These are phyloP conservation scores for Torrubiellomyces zombiae DNA, from an alignment of 2,329 filamentous ascomycete genomes.

Conservation along the genomic window DNA sequence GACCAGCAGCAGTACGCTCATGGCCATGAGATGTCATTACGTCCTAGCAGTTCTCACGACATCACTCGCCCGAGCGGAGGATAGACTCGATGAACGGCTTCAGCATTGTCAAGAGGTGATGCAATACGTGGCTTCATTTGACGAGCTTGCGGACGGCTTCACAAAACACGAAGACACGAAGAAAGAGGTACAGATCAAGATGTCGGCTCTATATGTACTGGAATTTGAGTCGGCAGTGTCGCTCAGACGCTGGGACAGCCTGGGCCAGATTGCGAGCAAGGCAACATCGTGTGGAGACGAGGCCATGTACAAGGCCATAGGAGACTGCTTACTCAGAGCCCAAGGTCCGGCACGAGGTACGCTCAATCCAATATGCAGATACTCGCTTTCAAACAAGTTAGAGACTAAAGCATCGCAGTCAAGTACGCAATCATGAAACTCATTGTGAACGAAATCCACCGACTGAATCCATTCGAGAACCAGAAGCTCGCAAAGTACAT, in stretches of 20 bases:
- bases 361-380: too few relatives aligned
- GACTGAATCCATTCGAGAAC: slow-evolving; percentile 36
- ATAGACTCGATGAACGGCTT: slow-evolving; percentile 30
- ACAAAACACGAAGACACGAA: slow-evolving; percentile 24
- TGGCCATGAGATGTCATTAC: slow-evolving; percentile 55
- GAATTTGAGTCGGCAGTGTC: slow-evolving; percentile 62
- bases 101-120: slow-evolving; percentile 47
- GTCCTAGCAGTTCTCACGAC: slow-evolving; percentile 37
- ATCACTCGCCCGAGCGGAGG: slow-evolving; percentile 33
- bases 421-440: slow-evolving; percentile 40
- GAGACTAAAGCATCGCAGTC: slow-evolving; percentile 16
- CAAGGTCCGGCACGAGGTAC: slow-evolving; percentile 33
- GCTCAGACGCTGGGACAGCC: slow-evolving; percentile 49
- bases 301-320: slow-evolving; percentile 42
- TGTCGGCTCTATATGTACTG: slow-evolving; percentile 52
- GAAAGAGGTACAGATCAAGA: slow-evolving; percentile 41
- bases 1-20: slow-evolving; percentile 31
- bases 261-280: slow-evolving; percentile 42
- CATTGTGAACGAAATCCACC: slow-evolving; percentile 53
- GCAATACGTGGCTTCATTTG: slow-evolving; percentile 43
- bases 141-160: slow-evolving; percentile 19
- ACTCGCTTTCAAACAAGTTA: too few relatives aligned
- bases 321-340: slow-evolving; percentile 44
- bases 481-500: slow-evolving; percentile 58
- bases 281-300: slow-evolving; percentile 26